Base-by-base conservation (phyloP, 805 yeast species). In the Metschnikowia borealis region DNA sequence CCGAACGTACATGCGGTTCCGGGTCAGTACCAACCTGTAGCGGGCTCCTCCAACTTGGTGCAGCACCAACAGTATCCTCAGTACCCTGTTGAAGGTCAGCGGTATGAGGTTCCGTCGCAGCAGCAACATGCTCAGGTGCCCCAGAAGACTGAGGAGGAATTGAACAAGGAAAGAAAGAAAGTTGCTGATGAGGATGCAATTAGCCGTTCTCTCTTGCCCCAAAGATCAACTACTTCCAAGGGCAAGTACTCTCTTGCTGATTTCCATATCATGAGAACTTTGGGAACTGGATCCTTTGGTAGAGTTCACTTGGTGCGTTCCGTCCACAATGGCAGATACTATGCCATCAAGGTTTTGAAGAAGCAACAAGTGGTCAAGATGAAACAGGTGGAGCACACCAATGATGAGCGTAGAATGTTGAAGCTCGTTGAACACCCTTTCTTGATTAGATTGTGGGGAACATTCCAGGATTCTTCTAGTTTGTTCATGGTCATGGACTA, bases 381-480 rank as follows among this genome's bases (percentile, higher is more conserved):
- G 79, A 81, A 81, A 61, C 85, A 81, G 61, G 83, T 81, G 20
- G 85, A 81, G 61, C 85, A 81, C 61, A 80, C 85, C 17, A 81
- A 81, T 58, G 85, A 81, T 60, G 85, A 81, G 64, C 66, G 85
- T 50, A 67, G 84, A 56, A 81, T 81, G 80, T 66, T 81, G 37
- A 78, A 76, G 54, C 67, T 79, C 48, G 81, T 80, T 11, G 81
- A 80, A 55, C 85, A 81, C 58, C 85, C 85, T 6, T 81, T 80
- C 54, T 69, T 81, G 55, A 80, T 79, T 54, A 62, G 84, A 50
- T 80, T 81, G 84, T 81, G 85, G 85, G 85, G 85, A n/a, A 81
- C 84, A 5, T 81, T 77, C 59, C 84, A 80, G 62, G 85, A 81
- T 58, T 69, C 80, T 36, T 73, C 72, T 56, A 79, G 79, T 56